phyloP scores from a whole-genome alignment of 2,329 filamentous ascomycete species.

The Claviceps maximensis region DNA sequence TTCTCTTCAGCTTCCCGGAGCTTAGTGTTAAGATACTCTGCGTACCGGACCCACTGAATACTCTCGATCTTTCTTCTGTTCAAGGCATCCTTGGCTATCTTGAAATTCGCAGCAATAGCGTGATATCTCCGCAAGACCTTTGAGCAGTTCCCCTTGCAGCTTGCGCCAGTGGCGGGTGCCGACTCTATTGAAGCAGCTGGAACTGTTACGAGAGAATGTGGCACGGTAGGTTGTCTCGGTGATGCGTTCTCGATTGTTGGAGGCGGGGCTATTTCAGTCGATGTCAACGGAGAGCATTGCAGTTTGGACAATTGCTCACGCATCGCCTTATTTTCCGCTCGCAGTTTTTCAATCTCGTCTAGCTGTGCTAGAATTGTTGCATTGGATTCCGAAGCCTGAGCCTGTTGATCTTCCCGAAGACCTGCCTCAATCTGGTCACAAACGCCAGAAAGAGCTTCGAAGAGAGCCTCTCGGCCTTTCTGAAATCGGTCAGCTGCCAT shows the following conservation, averaged over 20 bases:
- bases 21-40: constrained; percentile 28
- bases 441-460: constrained; percentile 25
- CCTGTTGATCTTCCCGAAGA: neutral
- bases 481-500: constrained; percentile 28
- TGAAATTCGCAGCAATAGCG: constrained; percentile 28
- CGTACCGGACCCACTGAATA: constrained; percentile 32
- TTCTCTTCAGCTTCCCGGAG: constrained; percentile 30
- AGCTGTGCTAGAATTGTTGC: neutral
- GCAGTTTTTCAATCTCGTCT: constrained; percentile 21
- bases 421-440: constrained; percentile 23
- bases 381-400: neutral
- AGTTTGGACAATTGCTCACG: constrained; percentile 19
- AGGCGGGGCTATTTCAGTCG: neutral
- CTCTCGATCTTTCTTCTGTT: constrained; percentile 28
- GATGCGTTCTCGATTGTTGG: neutral
- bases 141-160: constrained; percentile 16
- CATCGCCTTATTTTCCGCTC: constrained; percentile 30
- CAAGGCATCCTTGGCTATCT: constrained; percentile 24
- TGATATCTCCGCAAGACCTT: constrained; percentile 27
- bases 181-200: neutral
- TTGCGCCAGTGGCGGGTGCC: constrained; percentile 12
- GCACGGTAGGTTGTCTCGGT: neutral
- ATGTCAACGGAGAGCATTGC: neutral
- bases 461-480: constrained; percentile 25
- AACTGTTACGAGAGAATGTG: neutral